phyloP scores from a whole-genome alignment of 495 filamentous ascomycete species.

The Aspergillus carlsbadensis region DNA sequence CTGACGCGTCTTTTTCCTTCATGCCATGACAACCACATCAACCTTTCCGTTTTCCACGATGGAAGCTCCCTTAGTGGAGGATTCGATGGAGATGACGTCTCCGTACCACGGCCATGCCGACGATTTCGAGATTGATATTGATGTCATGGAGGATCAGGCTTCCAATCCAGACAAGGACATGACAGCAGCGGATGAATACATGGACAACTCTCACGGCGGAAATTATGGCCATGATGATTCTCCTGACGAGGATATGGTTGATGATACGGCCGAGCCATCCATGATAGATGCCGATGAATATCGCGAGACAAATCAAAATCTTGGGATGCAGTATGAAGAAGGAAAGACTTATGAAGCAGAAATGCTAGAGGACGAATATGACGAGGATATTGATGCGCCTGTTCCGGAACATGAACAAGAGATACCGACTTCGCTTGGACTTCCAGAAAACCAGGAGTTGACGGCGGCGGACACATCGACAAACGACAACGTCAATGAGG shows the following conservation, averaged over 20 bases:
- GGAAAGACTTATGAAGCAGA: conserved; percentile 41
- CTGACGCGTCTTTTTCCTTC: conserved; percentile 19
- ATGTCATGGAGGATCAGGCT: conserved; percentile 56
- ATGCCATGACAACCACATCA: conserved; percentile 40
- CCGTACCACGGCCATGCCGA: conserved; percentile 52
- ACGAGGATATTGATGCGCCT: conserved; percentile 32
- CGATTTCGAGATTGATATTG: conserved; percentile 75
- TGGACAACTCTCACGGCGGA: conserved; percentile 32
- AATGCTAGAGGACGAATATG: conserved; percentile 46
- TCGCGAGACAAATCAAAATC: conserved; percentile 30
- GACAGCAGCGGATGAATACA: conserved; percentile 53
- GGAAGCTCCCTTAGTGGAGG: conserved; percentile 42
- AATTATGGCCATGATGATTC: conserved; percentile 31
- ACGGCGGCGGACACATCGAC: neutral
- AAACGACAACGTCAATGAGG: conserved; percentile 15
- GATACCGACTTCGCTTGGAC: conserved; percentile 9
- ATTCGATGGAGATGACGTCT: conserved; percentile 57
- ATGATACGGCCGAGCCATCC: conserved; percentile 42
- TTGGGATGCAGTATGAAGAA: conserved; percentile 34
- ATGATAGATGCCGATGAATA: conserved; percentile 40
- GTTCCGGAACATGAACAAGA: conserved; percentile 31
- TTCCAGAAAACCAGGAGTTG: conserved; percentile 13
- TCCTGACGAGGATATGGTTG: conserved; percentile 51
- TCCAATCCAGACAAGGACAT: conserved; percentile 60
- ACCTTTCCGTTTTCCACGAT: conserved; percentile 36